A percentile compares a stretch with the other conserved stretches of the same genome.
These are phyloP conservation scores for Kandelia obovata DNA, from an alignment of 345 rosid species.

Conservation along the genomic window DNA sequence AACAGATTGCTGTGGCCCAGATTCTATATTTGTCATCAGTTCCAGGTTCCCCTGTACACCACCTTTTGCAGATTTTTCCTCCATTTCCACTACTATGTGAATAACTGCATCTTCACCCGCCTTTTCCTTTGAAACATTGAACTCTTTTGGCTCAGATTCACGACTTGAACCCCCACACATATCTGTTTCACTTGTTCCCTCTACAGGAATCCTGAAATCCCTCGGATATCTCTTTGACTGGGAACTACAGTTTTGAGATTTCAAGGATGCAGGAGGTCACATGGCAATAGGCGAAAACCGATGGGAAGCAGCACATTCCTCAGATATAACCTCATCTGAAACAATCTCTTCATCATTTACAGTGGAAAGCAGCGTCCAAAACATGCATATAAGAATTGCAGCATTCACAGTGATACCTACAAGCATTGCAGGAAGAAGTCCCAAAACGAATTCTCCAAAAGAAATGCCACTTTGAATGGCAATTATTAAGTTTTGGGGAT, in stretches of 20 bases:
- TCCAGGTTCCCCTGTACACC: neutral
- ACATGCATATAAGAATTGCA: slow-evolving; percentile 52
- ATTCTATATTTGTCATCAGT: neutral
- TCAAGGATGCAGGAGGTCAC: slow-evolving; percentile 42
- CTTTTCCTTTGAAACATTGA: neutral
- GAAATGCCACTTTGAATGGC: slow-evolving; percentile 66
- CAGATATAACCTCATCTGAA: slow-evolving; percentile 35
- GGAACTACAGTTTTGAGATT: slow-evolving; percentile 42
- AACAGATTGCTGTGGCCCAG: neutral
- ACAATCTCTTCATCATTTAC: slow-evolving; percentile 54
- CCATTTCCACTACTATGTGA: neutral
- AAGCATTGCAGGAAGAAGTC: slow-evolving; percentile 67
- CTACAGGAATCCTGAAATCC: neutral
- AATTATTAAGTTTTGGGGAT: slow-evolving; percentile 81
- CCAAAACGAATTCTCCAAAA: slow-evolving; percentile 58
- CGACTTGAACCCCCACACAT: neutral
- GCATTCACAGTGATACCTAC: slow-evolving; percentile 58
- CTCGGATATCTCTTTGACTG: slow-evolving; percentile 40
- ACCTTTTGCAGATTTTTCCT: neutral
- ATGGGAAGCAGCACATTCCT: slow-evolving; percentile 53
- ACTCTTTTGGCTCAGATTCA: neutral
- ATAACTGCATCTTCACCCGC: too few relatives aligned
- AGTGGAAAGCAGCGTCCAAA: slow-evolving; percentile 53
- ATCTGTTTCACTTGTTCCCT: neutral
- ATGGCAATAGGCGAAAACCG: slow-evolving; percentile 65